Conservation (phyloP, 164 flowering plant species). For the Magnolia sinica region DNA sequence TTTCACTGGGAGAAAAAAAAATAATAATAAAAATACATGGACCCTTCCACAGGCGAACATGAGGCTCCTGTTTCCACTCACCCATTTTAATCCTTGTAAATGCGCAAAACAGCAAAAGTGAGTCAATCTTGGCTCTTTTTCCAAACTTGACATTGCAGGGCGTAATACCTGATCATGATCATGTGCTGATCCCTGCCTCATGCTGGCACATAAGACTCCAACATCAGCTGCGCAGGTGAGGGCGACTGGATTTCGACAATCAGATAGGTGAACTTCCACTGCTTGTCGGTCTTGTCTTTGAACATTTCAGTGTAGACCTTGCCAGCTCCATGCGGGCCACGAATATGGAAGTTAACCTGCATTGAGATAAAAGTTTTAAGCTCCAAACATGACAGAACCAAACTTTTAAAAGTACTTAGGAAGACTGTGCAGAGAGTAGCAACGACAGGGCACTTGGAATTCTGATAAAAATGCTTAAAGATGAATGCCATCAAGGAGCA, state of each 20-base stretch:
- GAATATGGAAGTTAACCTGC: constrained; percentile 75
- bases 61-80: neutral
- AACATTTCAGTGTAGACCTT: constrained; percentile 81
- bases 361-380: neutral
- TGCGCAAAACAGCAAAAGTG: neutral
- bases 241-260: constrained; percentile 77
- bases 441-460: neutral
- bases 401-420: neutral
- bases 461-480: no score
- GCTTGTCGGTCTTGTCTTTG: constrained; percentile 74
- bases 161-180: neutral
- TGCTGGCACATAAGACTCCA: constrained; percentile 86
- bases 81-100: neutral
- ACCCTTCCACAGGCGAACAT: neutral
- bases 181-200: constrained; percentile 13
- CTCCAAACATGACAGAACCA: neutral
- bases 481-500: no score
- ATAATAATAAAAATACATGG: neutral
- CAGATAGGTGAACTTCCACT: constrained; percentile 84
- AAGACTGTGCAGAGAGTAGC: neutral
- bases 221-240: constrained; percentile 53
- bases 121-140: neutral
- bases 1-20: neutral
- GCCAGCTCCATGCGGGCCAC: constrained; percentile 90
- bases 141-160: neutral